These are phyloP conservation scores for Ustulina deusta DNA, from an alignment of 2,329 filamentous ascomycete genomes.

Conservation along the genomic window DNA sequence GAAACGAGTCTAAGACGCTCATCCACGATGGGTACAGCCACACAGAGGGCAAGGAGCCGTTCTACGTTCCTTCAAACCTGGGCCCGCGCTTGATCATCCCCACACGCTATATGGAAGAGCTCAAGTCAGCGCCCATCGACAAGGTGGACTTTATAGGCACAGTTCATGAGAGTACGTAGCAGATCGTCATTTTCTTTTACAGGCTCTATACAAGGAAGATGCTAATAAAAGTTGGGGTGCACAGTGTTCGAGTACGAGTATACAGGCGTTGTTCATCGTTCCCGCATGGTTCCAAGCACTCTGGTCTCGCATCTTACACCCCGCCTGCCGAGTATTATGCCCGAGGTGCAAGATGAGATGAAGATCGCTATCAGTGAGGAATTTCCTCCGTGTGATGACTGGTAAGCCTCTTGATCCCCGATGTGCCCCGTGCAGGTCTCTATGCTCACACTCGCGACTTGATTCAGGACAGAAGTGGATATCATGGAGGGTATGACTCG, in stretches of 20 bases:
- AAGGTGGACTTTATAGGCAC: constrained; percentile 21
- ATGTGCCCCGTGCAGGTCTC: background rate
- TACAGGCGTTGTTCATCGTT: constrained; percentile 7
- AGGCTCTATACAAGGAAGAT: no score
- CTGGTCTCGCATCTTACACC: background rate
- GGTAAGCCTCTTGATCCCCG: background rate
- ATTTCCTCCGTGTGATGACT: constrained; percentile 14
- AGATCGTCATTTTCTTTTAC: background rate
- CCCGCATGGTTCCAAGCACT: constrained; percentile 2
- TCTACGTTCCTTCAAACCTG: constrained; percentile 1
- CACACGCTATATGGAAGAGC: constrained; percentile 1
- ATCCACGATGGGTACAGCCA: background rate
- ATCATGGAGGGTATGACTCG: background rate
- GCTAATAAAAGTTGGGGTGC: no score
- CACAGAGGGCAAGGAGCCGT: background rate
- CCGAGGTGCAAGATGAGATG: constrained; percentile 17
- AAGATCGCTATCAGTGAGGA: background rate
- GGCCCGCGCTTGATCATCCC: constrained; percentile 19
- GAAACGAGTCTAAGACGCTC: background rate
- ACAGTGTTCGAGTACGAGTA: background rate
- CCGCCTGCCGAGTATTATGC: constrained; percentile 6
- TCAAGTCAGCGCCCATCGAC: constrained; percentile 14
- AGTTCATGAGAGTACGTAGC: constrained; percentile 7
- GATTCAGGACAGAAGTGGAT: background rate
- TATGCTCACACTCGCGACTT: background rate